Conservation (phyloP, 2,329 filamentous ascomycete species). For the Capronia epimyces region DNA sequence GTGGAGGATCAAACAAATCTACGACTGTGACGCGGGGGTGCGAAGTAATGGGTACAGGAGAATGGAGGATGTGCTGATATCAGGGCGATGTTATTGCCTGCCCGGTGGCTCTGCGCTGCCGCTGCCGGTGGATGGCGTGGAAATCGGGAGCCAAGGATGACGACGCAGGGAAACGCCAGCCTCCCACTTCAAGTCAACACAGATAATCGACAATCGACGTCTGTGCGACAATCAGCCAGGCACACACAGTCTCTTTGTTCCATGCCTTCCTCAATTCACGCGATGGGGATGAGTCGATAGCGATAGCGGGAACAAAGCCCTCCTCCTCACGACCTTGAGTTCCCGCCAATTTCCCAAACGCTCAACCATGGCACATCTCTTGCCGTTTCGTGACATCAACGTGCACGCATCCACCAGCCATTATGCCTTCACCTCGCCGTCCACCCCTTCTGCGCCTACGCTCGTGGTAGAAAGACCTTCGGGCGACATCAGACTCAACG, state of each 20-base stretch:
- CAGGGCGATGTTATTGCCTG: slow-evolving; percentile 2
- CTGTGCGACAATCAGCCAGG: not conserved
- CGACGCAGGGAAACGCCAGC: slow-evolving; percentile 5
- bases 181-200: not conserved
- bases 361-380: slow-evolving; percentile 34
- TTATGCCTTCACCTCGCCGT: slow-evolving; percentile 95
- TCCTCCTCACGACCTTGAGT: not conserved
- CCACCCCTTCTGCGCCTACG: slow-evolving; percentile 79
- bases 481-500: slow-evolving; percentile 78
- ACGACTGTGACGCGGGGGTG: not conserved
- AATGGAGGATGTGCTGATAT: not conserved
- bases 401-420: slow-evolving; percentile 85
- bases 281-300: slow-evolving; percentile 6
- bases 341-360: slow-evolving; percentile 1
- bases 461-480: slow-evolving; percentile 87
- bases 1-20: not conserved
- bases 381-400: slow-evolving; percentile 94
- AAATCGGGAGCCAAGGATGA: slow-evolving; percentile 11
- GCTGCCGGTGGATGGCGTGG: not conserved
- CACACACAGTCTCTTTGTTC: not conserved
- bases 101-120: not conserved
- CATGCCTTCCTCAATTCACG: not conserved
- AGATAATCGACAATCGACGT: not conserved
- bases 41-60: not conserved
- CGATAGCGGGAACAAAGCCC: slow-evolving; percentile 6